A percentile compares a stretch with the other conserved stretches of the same genome.
phyloP scores from a whole-genome alignment of 2,329 filamentous ascomycete species.

The Ambrosiella beaveri region DNA sequence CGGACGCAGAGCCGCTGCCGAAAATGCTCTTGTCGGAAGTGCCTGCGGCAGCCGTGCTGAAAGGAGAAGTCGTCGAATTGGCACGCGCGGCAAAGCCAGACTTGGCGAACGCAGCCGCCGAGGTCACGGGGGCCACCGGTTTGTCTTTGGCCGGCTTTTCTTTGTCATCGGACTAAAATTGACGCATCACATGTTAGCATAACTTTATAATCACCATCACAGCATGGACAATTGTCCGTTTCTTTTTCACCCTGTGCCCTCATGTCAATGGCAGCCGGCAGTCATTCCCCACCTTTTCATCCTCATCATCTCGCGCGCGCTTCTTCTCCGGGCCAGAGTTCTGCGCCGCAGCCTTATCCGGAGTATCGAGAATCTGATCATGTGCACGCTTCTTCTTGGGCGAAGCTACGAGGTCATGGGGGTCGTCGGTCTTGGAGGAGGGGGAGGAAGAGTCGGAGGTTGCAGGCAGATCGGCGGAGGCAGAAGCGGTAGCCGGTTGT shows the following conservation, averaged over 20 bases:
- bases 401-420: conserved; percentile 35
- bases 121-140: conserved; percentile 22
- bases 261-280: no score
- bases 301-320: conserved; percentile 36
- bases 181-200: no score
- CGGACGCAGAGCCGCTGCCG: conserved; percentile 16
- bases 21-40: conserved; percentile 14
- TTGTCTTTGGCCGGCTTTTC: conserved; percentile 14
- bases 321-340: conserved; percentile 43
- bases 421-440: conserved; percentile 20
- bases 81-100: conserved; percentile 54
- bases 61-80: conserved; percentile 43
- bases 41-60: conserved; percentile 33
- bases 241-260: not conserved
- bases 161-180: not conserved
- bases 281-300: conserved; percentile 18
- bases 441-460: conserved; percentile 14
- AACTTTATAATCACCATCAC: no score
- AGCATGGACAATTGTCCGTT: not conserved
- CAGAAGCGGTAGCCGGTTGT: conserved; percentile 17
- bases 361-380: conserved; percentile 35
- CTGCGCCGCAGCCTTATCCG: conserved; percentile 26
- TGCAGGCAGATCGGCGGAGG: conserved; percentile 20
- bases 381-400: conserved; percentile 51
- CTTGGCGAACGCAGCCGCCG: conserved; percentile 45